Evolutionary conservation across 2,329 filamentous ascomycete genomes (phyloP).

Genomic region (Calonectria pauciramosa): DNA sequence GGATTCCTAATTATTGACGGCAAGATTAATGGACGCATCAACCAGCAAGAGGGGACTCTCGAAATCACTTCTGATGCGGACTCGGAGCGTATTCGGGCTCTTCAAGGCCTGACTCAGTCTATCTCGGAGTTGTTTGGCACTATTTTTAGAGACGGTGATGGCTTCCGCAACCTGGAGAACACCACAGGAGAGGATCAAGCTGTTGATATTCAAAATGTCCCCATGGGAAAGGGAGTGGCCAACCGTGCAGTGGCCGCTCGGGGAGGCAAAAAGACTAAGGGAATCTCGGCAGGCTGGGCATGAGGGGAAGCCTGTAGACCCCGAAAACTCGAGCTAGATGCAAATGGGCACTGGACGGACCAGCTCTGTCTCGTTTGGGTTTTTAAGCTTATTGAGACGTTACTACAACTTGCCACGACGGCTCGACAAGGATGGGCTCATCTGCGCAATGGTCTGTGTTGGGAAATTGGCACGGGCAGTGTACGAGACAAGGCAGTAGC

Average conservation of each 20-base stretch:
- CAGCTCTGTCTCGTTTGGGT: not conserved
- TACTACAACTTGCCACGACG: slow-evolving; percentile 4
- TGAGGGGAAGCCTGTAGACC: slow-evolving; percentile 20
- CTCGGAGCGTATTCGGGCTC: slow-evolving; percentile 78
- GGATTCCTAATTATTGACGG: slow-evolving; percentile 93
- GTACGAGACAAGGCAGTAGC: slow-evolving; percentile 14
- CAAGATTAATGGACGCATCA: slow-evolving; percentile 88
- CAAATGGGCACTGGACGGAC: not conserved
- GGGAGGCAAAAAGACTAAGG: slow-evolving; percentile 43
- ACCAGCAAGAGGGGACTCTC: slow-evolving; percentile 88
- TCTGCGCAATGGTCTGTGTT: slow-evolving; percentile 6
- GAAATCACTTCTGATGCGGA: slow-evolving; percentile 83
- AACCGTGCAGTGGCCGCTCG: slow-evolving; percentile 25
- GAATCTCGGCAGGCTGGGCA: slow-evolving; percentile 25
- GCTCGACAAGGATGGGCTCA: not conserved
- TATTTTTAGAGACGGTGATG: slow-evolving; percentile 84
- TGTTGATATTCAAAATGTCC: slow-evolving; percentile 45
- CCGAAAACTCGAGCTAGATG: not conserved
- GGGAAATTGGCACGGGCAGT: not conserved
- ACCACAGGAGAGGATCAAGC: slow-evolving; percentile 45
- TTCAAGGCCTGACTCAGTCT: slow-evolving; percentile 79
- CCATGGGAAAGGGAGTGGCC: slow-evolving; percentile 31
- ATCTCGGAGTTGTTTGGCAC: slow-evolving; percentile 78
- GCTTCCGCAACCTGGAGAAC: slow-evolving; percentile 62
- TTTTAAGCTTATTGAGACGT: not conserved